These are phyloP conservation scores for Escallonia herrerae DNA, from an alignment of 129 eudicot genomes.

Conservation along the genomic window DNA sequence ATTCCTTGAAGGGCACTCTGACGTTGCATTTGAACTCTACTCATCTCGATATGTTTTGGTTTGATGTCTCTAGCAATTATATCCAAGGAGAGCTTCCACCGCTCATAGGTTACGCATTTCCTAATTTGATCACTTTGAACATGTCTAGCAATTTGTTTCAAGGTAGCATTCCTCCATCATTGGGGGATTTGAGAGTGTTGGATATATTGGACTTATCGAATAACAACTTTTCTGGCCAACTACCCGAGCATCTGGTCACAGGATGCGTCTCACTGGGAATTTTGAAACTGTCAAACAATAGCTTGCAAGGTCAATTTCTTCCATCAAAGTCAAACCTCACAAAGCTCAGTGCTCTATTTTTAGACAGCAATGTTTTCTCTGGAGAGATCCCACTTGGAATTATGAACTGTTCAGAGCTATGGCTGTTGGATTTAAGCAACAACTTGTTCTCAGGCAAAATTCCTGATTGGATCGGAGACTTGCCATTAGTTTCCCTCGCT, in stretches of 20 bases:
- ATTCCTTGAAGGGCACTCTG: not conserved
- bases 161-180: slow-evolving; percentile 3
- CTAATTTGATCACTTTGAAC: not conserved
- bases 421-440: not conserved
- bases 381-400: not conserved
- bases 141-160: slow-evolving; percentile 5
- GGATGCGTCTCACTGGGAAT: not conserved
- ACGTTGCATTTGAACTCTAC: not conserved
- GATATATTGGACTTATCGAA: not conserved
- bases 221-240: slow-evolving; percentile 10
- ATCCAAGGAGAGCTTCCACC: not conserved
- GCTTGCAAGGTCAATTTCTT: slow-evolving; percentile 7
- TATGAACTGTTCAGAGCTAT: not conserved
- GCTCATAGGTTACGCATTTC: slow-evolving; percentile 1
- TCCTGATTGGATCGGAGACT: not conserved
- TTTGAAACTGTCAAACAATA: slow-evolving; percentile 5
- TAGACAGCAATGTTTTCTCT: slow-evolving; percentile 9
- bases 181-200: not conserved
- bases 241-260: not conserved
- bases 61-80: not conserved
- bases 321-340: not conserved
- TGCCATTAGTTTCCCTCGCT: not conserved
- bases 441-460: slow-evolving; percentile 3
- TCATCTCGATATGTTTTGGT: not conserved
- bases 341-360: not conserved